Conservation (phyloP, 2,329 filamentous ascomycete species). For the Furcasterigmium furcatum region DNA sequence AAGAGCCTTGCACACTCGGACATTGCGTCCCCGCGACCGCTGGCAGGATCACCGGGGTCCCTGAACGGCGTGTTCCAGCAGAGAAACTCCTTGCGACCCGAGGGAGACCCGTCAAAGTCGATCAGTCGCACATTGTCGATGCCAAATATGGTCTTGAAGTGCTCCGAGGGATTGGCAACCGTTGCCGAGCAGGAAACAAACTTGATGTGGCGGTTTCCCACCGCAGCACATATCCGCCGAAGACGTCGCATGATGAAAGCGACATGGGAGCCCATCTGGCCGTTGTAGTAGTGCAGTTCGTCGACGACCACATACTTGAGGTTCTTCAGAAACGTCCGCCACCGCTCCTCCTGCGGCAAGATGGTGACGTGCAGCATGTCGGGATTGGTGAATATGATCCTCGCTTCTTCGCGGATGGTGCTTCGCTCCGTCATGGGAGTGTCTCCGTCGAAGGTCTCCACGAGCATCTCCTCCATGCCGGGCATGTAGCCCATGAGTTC, state of each 20-base stretch:
- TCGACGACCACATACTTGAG: constrained; percentile 87
- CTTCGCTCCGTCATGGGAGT: constrained; percentile 80
- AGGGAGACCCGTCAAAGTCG: constrained; percentile 90
- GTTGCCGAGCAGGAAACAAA: constrained; percentile 98
- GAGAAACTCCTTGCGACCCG: constrained; percentile 88
- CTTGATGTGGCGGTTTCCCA: constrained; percentile 80
- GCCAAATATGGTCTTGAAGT: constrained; percentile 94
- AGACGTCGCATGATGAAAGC: constrained; percentile 92
- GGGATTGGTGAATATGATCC: constrained; percentile 95
- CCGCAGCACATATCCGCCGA: constrained; percentile 80
- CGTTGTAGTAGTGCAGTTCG: constrained; percentile 95
- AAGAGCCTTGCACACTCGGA: constrained; percentile 87
- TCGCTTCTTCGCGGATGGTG: constrained; percentile 78
- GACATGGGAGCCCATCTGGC: constrained; percentile 89
- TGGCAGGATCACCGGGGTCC: constrained; percentile 81
- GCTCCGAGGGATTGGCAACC: constrained; percentile 84
- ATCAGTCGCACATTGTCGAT: constrained; percentile 76
- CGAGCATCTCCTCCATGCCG: constrained; percentile 68
- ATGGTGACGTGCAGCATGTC: constrained; percentile 98
- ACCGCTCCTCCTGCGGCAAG: constrained; percentile 83
- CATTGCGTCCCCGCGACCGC: constrained; percentile 79
- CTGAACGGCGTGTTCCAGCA: constrained; percentile 98
- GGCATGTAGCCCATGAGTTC: constrained; percentile 81
- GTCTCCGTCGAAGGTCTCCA: constrained; percentile 96
- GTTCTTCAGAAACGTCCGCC: constrained; percentile 86